Evolutionary conservation across 129 eudicot genomes (phyloP), one percentile per base, ranked within the genome.

Genomic region (Arctium minus): DNA sequence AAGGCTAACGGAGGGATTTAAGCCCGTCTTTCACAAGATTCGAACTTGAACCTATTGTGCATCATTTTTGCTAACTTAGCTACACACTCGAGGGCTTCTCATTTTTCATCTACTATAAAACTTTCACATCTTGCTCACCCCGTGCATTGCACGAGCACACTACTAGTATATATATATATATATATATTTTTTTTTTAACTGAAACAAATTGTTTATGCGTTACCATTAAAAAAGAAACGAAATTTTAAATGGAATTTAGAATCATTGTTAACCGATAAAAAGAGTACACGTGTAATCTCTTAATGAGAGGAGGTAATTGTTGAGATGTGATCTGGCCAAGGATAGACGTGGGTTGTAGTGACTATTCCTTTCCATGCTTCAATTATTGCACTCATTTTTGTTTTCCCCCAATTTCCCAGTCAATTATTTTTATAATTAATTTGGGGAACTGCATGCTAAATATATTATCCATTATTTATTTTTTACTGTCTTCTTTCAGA

Each of bases 321-420:
- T 42, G 69, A 78, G 29, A 62, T 42, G 56, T 79, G 80, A 67
- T 79, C 87, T 84, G 87, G 75, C 80, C 68, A 79, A 72, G 70
- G 70, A 22, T 33, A 84, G 76, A 62, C 83, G 72, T 84, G 87
- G 75, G 70, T 60, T 84, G 75, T 18, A 79, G 83, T 72, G 87
- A 60, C 65, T 40, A 60, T 84, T 78, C 79, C 70, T 84, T 6
- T 72, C 75, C 79, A 84, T 33, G 80, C 75, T 79, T 84, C 83
- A 84, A 84, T 84, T 40, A 84, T 83, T 78, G 74, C 48, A n/a
- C 73, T 83, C 79, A 17, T 50, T 60, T 30, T 33, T 22, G 27
- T 22, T 22, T 5, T 40, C 31, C n/a, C 79, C 40, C 5, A 0
- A 56, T 65, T 71, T 72, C 30, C 22, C 30, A 27, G 12, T 35